Evolutionary conservation across 805 yeast species (phyloP).

Genomic region (Lipomyces starkeyi): DNA sequence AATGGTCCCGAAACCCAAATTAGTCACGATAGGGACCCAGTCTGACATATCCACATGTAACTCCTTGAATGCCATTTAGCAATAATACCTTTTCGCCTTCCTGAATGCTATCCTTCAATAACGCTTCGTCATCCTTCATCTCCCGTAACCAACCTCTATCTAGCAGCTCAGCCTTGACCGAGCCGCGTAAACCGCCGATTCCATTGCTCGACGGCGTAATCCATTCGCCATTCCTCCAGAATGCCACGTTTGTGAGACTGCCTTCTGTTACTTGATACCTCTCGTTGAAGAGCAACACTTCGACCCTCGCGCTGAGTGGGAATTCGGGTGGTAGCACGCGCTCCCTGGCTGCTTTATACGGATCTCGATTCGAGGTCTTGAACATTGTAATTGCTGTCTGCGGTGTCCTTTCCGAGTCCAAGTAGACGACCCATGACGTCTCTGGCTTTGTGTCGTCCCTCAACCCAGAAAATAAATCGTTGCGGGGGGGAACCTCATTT

Average conservation of each 20-base stretch:
- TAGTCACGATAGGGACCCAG: slow-evolving; percentile 19
- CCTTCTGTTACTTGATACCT: slow-evolving; percentile 76
- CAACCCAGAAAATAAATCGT: slow-evolving; percentile 33
- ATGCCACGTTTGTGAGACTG: slow-evolving; percentile 79
- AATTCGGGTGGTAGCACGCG: slow-evolving; percentile 49
- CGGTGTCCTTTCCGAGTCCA: slow-evolving; percentile 60
- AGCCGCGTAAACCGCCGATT: slow-evolving; percentile 84
- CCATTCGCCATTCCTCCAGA: slow-evolving; percentile 64
- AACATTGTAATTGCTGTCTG: slow-evolving; percentile 82
- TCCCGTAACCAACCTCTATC: slow-evolving; percentile 53
- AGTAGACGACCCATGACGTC: slow-evolving; percentile 62
- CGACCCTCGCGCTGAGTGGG: slow-evolving; percentile 47
- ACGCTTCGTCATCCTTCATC: slow-evolving; percentile 47
- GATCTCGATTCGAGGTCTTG: slow-evolving; percentile 77
- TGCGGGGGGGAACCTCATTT: slow-evolving; percentile 9
- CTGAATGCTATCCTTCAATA: slow-evolving; percentile 54
- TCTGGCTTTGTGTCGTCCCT: slow-evolving; percentile 23
- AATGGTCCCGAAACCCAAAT: neutral
- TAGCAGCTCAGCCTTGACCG: slow-evolving; percentile 69
- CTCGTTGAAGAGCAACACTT: slow-evolving; percentile 72
- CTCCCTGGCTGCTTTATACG: slow-evolving; percentile 66
- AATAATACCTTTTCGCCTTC: slow-evolving; percentile 74
- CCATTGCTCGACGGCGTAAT: slow-evolving; percentile 76
- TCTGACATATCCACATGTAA: slow-evolving; percentile 48
- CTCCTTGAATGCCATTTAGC: slow-evolving; percentile 85